Percentiles rank a stretch among this genome's conserved stretches.
Evolutionary conservation across 2,329 filamentous ascomycete species (phyloP).

Genomic region (Alternaria triticina): DNA sequence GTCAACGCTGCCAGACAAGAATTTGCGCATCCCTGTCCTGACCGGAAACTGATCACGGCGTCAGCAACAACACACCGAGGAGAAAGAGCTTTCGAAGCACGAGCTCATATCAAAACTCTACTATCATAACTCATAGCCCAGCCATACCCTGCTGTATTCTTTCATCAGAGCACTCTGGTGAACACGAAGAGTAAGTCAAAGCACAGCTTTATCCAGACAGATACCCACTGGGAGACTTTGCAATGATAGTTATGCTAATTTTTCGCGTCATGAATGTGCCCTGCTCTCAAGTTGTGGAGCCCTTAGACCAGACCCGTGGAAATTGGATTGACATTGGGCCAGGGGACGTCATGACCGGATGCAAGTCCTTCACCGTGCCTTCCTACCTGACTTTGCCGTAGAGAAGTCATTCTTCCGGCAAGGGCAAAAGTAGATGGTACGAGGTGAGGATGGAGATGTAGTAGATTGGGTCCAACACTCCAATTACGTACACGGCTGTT

Average conservation of each 20-base stretch:
- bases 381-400: background rate
- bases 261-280: background rate
- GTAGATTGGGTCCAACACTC: background rate
- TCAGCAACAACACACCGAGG: background rate
- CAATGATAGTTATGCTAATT: background rate
- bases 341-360: background rate
- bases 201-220: background rate
- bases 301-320: background rate
- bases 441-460: background rate
- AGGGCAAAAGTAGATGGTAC: background rate
- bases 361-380: background rate
- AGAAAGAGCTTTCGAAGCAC: background rate
- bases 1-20: background rate
- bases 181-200: background rate
- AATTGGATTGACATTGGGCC: background rate
- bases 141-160: background rate
- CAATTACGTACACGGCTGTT: background rate
- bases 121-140: background rate
- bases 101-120: background rate
- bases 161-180: background rate
- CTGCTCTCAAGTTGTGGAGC: background rate
- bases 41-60: background rate
- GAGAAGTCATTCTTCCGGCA: background rate
- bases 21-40: background rate
- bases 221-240: background rate